A percentile compares a stretch with the other conserved stretches of the same genome.
phyloP scores from a whole-genome alignment of 1,284 basidiomycete species.

The Ustilago nuda region DNA sequence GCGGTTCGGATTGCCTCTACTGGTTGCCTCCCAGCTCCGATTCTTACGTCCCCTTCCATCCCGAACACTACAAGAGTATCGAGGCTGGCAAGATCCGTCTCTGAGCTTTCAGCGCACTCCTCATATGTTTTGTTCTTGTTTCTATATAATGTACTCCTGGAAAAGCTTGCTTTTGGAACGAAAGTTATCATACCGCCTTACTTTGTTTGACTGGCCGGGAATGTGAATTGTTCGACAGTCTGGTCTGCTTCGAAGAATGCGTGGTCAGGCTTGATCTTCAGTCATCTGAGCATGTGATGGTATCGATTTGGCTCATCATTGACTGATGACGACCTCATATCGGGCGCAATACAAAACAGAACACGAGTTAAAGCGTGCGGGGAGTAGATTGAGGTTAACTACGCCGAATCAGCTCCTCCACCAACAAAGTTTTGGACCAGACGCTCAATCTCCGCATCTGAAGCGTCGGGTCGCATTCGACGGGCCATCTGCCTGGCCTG shows the following conservation, averaged over 20 bases:
- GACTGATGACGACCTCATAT: not conserved
- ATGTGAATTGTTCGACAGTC: not conserved
- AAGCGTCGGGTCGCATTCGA: conserved; percentile 50
- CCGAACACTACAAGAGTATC: conserved; percentile 51
- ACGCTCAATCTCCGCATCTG: conserved; percentile 52
- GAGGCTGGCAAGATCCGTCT: conserved; percentile 58
- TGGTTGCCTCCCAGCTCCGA: conserved; percentile 60
- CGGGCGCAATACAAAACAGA: not conserved
- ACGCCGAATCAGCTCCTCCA: conserved; percentile 16
- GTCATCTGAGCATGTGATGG: not conserved
- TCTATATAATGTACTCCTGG: not conserved
- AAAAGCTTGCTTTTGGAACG: not conserved
- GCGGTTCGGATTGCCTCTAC: conserved; percentile 51
- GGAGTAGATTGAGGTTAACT: not conserved
- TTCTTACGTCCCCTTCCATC: conserved; percentile 56
- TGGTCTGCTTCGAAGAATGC: not conserved
- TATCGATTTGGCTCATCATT: not conserved
- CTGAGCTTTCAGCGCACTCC: conserved; percentile 4
- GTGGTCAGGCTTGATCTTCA: not conserved
- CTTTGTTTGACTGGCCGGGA: not conserved
- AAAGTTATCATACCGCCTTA: not conserved
- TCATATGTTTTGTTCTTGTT: not conserved
- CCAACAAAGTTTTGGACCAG: conserved; percentile 48
- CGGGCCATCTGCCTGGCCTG: conserved; percentile 47
- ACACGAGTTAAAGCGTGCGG: not conserved